Base-by-base conservation (phyloP, 495 filamentous ascomycete genomes). In the Aspergillus ellipticus region DNA sequence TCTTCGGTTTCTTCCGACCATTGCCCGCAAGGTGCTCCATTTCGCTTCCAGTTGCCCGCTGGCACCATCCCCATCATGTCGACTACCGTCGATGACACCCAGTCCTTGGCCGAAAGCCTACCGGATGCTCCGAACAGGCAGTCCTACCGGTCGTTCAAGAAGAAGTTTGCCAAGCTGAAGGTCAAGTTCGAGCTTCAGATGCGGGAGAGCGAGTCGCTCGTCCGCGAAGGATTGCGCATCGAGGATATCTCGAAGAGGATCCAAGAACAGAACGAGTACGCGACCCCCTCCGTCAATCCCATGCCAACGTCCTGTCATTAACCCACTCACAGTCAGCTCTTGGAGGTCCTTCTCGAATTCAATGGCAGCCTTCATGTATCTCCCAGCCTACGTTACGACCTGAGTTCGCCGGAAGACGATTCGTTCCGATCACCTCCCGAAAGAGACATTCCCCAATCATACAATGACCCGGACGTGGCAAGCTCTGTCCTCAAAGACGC, bases 151-250 rank as follows among this genome's bases (percentile, higher is more conserved):
- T 78, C 75, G 31, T 78, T 74, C 63, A 78, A 78, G 74, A 96
- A 95, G 74, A 98, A 98, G 75, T 98, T 93, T 72, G 85, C 89
- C 53, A 98, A 98, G 75, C 85, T 96, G 76, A 87, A 89, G 64
- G 78, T 90, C 63, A 79, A 82, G 37, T 98, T 97, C 62, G 91
- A 97, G 61, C 79, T 86, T 42, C 83, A 82, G 62, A 91, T 93
- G 84, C 81, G 83, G 48, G 84, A 89, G 48, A 92, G 85, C 61
- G 89, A 95, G 64, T 77, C 79, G 35, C 77, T 96, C 37, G 90
- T 88, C 68, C 82, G 80, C 52, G 82, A 89, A 35, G 91, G 94
- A 67, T 82, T 89, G 66, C 85, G 88, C 54, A 89, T 90, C 9
- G 79, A 84, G 52, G 84, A 84, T 58, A 84, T 90, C 6, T 87